These are phyloP conservation scores for Udeniomyces megalosporus DNA, from an alignment of 768 basidiomycete species.

Conservation along the genomic window DNA sequence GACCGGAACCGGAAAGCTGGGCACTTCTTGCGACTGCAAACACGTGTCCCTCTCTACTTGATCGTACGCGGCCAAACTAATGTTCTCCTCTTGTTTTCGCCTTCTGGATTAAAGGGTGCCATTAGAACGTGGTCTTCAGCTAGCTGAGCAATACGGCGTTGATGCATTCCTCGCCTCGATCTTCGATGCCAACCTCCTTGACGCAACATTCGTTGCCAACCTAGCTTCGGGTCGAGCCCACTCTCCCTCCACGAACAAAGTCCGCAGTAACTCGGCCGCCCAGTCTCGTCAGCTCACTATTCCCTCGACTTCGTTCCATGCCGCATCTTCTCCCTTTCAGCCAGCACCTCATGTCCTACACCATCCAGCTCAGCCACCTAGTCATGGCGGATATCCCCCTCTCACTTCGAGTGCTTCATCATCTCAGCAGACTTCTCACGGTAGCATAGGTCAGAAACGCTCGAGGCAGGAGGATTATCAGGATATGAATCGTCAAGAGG, in stretches of 20 bases:
- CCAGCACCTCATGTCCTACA: not conserved
- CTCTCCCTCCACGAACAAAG: conserved; percentile 44
- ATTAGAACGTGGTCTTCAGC: conserved; percentile 78
- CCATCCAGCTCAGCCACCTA: not conserved
- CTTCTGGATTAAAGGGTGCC: conserved; percentile 58
- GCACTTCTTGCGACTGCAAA: too few species aligned
- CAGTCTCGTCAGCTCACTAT: conserved; percentile 20
- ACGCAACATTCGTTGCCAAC: conserved; percentile 35
- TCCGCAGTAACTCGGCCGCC: conserved; percentile 30
- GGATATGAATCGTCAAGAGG: too few species aligned
- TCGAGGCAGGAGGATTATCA: conserved; percentile 27
- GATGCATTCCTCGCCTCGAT: conserved; percentile 70
- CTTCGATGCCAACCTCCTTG: conserved; percentile 41
- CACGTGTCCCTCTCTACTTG: not conserved
- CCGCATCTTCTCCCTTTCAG: conserved; percentile 25
- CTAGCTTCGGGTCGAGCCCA: conserved; percentile 52
- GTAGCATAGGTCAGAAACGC: too few species aligned
- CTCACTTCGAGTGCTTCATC: conserved; percentile 39
- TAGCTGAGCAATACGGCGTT: conserved; percentile 83
- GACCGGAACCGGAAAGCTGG: too few species aligned
- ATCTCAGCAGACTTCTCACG: too few species aligned
- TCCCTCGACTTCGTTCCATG: conserved; percentile 31
- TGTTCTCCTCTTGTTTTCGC: not conserved
- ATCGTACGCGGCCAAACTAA: not conserved
- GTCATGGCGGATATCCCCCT: not conserved